Percentiles rank a stretch among this genome's conserved stretches.
phyloP scores from a whole-genome alignment of 345 rosid species.

The Hibiscus tridactylites region DNA sequence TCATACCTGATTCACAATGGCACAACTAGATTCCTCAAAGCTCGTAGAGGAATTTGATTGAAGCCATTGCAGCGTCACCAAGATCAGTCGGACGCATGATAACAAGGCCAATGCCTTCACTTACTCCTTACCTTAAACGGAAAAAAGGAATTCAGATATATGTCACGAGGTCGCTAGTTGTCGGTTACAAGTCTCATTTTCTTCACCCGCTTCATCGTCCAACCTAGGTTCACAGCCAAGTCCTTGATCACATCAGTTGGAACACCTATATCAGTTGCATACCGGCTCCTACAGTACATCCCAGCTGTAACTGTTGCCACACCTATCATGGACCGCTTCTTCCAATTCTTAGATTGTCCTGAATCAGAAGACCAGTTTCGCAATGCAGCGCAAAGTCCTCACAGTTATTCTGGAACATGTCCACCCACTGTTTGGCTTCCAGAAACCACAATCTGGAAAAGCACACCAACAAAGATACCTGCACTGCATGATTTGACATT shows the following conservation, averaged over 20 bases:
- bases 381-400: constrained; percentile 86
- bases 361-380: constrained; percentile 70
- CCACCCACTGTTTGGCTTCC: no score
- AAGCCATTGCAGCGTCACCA: no score
- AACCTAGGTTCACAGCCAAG: constrained; percentile 52
- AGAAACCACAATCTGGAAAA: no score
- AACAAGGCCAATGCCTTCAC: no score
- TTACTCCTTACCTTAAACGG: background rate
- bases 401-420: constrained; percentile 18
- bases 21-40: no score
- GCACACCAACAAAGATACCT: constrained; percentile 33
- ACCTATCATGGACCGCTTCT: constrained; percentile 44
- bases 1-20: background rate
- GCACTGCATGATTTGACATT: constrained; percentile 26
- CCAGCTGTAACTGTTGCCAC: no score
- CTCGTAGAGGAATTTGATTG: no score
- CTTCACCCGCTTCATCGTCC: constrained; percentile 31
- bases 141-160: constrained; percentile 11
- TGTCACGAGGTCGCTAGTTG: constrained; percentile 16
- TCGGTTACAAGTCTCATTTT: constrained; percentile 21
- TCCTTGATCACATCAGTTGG: constrained; percentile 80
- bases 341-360: constrained; percentile 72
- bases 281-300: no score
- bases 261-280: constrained; percentile 78
- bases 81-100: no score